Evolutionary conservation across 139 green algal genomes (phyloP), one percentile per base, ranked within the genome.

Genomic region (Micractinium conductrix): DNA sequence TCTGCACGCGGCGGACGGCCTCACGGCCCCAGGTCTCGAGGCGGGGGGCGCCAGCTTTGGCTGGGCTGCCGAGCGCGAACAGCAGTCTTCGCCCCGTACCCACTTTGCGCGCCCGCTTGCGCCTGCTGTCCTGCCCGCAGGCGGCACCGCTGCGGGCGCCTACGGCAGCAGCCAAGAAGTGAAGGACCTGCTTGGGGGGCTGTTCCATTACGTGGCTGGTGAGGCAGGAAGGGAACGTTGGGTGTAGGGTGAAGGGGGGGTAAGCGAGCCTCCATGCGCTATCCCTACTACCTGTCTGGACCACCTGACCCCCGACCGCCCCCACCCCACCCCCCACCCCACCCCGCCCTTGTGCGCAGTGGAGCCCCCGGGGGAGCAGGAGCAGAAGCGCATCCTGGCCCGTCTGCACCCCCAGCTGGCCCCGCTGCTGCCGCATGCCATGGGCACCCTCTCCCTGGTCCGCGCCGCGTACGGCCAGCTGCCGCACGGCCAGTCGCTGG

Each of bases 361-460:
- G 33, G 81, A 93, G 30, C 48, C 88, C 3, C 92, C 91, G 2
- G 70, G 84, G 2, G 86, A 87, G 21, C 62, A 82, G 0, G 96
- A 99, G 90, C 93, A 98, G 86, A 72, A 92, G 63, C 44, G 53
- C 14, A 94, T 99, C 53, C 85, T 98, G 37, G 68, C 86, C 1
- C 50, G 43, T 17, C 80, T 84, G 10, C 94, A 92, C 88, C 96
- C 95, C 0, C 5, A 72, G 40, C 83, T 98, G 53, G 19, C 62
- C n/a, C 84, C 89, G 0, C 85, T 99, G 78, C 83, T 98, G 73
- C 92, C 91, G 0, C 71, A 89, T 30, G 91, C 91, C 7, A 84
- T 96, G 48, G 88, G 81, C 0, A 90, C 89, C 35, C 87, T 97
- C 50, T 78, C 67, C 45, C 87, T 96, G 14, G 69, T 95, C 50